These are phyloP conservation scores for Fraxinus sp. DNA, from an alignment of 305 asterid genomes.

Conservation along the genomic window DNA sequence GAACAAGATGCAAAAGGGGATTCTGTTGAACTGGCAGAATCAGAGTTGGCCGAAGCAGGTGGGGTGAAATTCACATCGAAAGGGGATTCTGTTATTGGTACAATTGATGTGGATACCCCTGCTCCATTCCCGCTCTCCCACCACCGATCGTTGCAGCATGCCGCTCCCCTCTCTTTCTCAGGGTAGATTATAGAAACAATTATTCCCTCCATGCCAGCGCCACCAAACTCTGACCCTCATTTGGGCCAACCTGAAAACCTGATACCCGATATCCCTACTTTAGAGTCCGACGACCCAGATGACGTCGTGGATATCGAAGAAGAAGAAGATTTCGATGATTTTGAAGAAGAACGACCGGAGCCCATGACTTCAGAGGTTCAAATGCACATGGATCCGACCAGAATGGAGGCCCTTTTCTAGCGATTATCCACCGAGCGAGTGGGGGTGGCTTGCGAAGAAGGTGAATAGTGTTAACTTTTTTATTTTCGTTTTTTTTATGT, in stretches of 20 bases:
- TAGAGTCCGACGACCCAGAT: conserved; percentile 15
- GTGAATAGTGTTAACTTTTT: too few relatives aligned
- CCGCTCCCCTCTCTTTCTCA: not conserved
- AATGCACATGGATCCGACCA: conserved; percentile 43
- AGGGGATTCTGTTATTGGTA: too few relatives aligned
- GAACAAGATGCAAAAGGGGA: conserved; percentile 23
- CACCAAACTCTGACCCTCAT: conserved; percentile 25
- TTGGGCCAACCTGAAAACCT: conserved; percentile 16
- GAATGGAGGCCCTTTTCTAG: conserved; percentile 55
- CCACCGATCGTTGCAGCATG: conserved; percentile 30
- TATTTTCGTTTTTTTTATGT: too few relatives aligned
- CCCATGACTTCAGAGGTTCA: conserved; percentile 45
- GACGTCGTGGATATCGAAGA: conserved; percentile 33
- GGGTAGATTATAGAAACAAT: not conserved
- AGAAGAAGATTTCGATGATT: too few relatives aligned
- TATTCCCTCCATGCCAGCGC: conserved; percentile 28
- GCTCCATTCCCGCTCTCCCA: not conserved
- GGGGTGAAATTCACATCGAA: conserved; percentile 19
- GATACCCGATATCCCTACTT: conserved; percentile 18
- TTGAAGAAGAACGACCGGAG: conserved; percentile 30
- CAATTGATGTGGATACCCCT: too few relatives aligned
- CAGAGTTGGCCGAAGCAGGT: conserved; percentile 31
- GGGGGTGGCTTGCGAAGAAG: too few relatives aligned
- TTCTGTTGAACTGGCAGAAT: conserved; percentile 13
- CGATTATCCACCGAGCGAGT: conserved; percentile 59